Evolutionary conservation across 345 rosid genomes (phyloP).

Genomic region (Anastatica hierochuntica): DNA sequence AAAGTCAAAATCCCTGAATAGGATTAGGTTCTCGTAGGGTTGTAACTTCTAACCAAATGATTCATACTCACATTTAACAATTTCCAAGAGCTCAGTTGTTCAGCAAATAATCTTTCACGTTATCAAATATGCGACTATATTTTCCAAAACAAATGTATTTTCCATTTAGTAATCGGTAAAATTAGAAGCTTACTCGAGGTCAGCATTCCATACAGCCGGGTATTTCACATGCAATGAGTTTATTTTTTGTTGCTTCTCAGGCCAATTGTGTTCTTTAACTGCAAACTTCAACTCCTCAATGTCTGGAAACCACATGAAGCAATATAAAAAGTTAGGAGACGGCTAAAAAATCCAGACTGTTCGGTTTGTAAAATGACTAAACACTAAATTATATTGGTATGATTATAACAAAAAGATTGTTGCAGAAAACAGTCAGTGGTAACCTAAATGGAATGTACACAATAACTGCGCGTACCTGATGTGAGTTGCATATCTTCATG

Average conservation of each 20-base stretch:
- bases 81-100: not conserved
- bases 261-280: slow-evolving; percentile 59
- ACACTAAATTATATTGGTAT: no score
- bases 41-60: no score
- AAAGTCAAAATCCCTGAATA: no score
- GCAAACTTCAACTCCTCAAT: slow-evolving; percentile 73
- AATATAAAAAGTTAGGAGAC: slow-evolving; percentile 10
- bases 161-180: not conserved
- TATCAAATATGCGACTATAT: no score
- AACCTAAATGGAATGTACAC: not conserved
- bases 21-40: no score
- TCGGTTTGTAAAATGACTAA: no score
- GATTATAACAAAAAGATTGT: no score
- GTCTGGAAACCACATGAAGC: slow-evolving; percentile 33
- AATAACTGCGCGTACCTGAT: slow-evolving; percentile 34
- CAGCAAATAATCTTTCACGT: no score
- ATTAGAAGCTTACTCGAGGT: slow-evolving; percentile 54
- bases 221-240: slow-evolving; percentile 56
- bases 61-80: not conserved
- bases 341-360: no score
- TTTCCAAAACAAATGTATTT: not conserved
- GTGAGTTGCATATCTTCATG: slow-evolving; percentile 22
- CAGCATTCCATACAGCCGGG: slow-evolving; percentile 41
- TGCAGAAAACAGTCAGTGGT: no score
- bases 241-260: slow-evolving; percentile 51